phyloP scores from a whole-genome alignment of 805 yeast species.

The Wickerhamomyces queroliae region DNA sequence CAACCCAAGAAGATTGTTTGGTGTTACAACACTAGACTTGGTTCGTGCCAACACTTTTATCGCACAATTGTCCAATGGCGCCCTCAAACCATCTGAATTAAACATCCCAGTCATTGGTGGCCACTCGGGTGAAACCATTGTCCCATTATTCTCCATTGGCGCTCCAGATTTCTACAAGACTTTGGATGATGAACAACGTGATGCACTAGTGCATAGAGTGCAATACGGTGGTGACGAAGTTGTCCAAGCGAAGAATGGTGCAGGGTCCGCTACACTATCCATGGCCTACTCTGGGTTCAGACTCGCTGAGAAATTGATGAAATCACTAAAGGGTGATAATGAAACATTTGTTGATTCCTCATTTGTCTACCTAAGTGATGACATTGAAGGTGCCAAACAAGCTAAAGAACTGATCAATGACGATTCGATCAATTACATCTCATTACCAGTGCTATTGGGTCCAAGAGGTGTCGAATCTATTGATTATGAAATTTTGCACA shows the following conservation, averaged over 20 bases:
- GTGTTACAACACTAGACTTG: slow-evolving; percentile 78
- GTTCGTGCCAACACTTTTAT: slow-evolving; percentile 64
- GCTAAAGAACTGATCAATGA: slow-evolving; percentile 10
- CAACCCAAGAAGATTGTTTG: slow-evolving; percentile 73
- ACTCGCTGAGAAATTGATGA: slow-evolving; percentile 62
- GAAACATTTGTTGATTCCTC: slow-evolving; percentile 37
- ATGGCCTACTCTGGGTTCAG: slow-evolving; percentile 85
- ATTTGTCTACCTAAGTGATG: slow-evolving; percentile 47
- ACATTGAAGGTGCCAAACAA: slow-evolving; percentile 17
- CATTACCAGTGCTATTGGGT: slow-evolving; percentile 20
- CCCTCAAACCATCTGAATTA: slow-evolving; percentile 14
- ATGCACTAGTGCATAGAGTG: slow-evolving; percentile 66
- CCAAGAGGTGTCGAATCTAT: slow-evolving; percentile 17
- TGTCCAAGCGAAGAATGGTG: slow-evolving; percentile 79
- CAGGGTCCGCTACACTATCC: slow-evolving; percentile 79
- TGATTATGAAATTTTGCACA: slow-evolving; percentile 15
- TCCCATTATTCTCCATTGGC: slow-evolving; percentile 65
- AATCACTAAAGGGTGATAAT: slow-evolving; percentile 40
- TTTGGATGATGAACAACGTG: slow-evolving; percentile 37
- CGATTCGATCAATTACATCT: slow-evolving; percentile 13
- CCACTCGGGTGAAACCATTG: slow-evolving; percentile 80
- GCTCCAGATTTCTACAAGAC: slow-evolving; percentile 37
- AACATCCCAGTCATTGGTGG: slow-evolving; percentile 78
- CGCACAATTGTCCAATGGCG: slow-evolving; percentile 13
- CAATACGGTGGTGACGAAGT: slow-evolving; percentile 90